Conservation (phyloP, 148 eudicot species). For the Pouteria glomerata region DNA sequence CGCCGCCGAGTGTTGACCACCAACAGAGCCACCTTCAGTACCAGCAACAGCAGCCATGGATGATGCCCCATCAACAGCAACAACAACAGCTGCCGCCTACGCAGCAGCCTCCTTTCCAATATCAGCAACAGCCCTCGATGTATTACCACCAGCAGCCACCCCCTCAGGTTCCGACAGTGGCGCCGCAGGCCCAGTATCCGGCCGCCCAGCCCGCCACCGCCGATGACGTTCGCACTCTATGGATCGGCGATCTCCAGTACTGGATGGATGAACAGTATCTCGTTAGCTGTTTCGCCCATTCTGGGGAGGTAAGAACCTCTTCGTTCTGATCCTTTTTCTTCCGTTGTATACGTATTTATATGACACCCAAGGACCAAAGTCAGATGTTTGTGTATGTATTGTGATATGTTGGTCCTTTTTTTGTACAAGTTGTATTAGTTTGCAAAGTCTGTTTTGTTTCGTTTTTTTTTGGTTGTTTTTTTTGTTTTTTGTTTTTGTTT, state of each 20-base stretch:
- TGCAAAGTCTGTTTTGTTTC: too few species aligned
- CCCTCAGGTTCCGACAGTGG: slow-evolving; percentile 15
- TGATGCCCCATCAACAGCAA: slow-evolving; percentile 17
- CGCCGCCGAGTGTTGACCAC: slow-evolving; percentile 36
- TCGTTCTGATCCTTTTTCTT: background rate
- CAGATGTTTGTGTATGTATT: background rate
- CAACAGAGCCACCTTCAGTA: slow-evolving; percentile 36
- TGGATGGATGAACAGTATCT: slow-evolving; percentile 92
- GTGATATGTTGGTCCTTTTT: too few species aligned
- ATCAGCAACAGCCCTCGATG: slow-evolving; percentile 25
- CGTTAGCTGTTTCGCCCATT: slow-evolving; percentile 36
- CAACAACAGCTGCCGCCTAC: slow-evolving; percentile 19
- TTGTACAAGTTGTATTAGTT: too few species aligned
- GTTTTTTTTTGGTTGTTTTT: background rate
- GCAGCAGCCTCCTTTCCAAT: background rate
- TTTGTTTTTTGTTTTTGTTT: background rate
- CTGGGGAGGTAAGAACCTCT: slow-evolving; percentile 60
- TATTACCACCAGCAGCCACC: slow-evolving; percentile 24
- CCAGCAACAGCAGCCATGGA: slow-evolving; percentile 40
- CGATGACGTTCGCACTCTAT: slow-evolving; percentile 66
- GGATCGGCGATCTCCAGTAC: slow-evolving; percentile 91
- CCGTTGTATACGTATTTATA: background rate
- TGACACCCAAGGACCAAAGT: background rate
- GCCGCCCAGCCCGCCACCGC: slow-evolving; percentile 32
- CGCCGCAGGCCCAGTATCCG: slow-evolving; percentile 18